Conservation (phyloP, 1,284 basidiomycete species). For the Cutaneotrichosporon sp. region DNA sequence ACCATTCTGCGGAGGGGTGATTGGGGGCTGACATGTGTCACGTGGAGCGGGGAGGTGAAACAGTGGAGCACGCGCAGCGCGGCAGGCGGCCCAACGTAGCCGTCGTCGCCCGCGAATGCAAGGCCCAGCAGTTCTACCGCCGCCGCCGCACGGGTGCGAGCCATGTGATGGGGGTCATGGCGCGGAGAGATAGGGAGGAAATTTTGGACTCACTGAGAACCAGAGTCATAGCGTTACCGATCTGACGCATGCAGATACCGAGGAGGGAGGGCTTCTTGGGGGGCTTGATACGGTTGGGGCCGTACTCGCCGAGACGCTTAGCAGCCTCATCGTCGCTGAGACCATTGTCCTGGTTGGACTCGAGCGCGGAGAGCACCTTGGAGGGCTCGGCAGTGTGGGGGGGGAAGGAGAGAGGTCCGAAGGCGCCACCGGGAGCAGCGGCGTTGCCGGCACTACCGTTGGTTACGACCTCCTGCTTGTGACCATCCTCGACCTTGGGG, state of each 20-base stretch:
- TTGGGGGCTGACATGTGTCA: background rate
- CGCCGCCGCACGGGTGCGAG: background rate
- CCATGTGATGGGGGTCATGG: background rate
- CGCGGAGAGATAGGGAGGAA: background rate
- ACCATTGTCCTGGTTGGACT: constrained; percentile 41
- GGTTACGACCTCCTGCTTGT: background rate
- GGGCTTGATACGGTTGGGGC: constrained; percentile 54
- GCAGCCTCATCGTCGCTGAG: constrained; percentile 37
- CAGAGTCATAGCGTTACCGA: constrained; percentile 53
- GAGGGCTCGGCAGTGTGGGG: constrained; percentile 43
- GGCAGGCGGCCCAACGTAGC: too few relatives aligned
- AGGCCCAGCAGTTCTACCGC: background rate
- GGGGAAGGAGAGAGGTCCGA: constrained; percentile 31
- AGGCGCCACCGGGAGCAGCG: background rate
- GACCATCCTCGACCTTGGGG: background rate
- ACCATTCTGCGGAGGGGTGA: background rate
- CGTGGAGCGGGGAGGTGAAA: background rate
- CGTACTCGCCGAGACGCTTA: constrained; percentile 43
- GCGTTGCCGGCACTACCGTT: background rate
- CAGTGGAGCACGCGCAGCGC: too few relatives aligned
- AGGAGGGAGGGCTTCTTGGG: constrained; percentile 44
- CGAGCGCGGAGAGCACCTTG: constrained; percentile 46
- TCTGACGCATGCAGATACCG: constrained; percentile 45
- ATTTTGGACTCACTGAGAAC: constrained; percentile 45
- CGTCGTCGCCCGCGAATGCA: too few relatives aligned